A percentile compares a stretch with the other conserved stretches of the same genome.
These are phyloP conservation scores for Silybum marianum DNA, from an alignment of 129 eudicot genomes.

Conservation along the genomic window DNA sequence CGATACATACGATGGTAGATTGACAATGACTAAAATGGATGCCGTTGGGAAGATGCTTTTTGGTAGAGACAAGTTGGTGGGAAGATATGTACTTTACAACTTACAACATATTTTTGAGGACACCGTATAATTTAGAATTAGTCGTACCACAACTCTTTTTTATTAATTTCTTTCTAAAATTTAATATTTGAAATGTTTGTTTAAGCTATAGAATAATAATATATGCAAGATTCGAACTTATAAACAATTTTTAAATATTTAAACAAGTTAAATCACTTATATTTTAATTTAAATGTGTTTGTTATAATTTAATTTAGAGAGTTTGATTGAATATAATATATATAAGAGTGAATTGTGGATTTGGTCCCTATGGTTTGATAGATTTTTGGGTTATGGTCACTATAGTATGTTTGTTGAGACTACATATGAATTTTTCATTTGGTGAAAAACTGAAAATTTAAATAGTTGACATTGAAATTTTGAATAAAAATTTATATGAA, in stretches of 20 bases:
- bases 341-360: too few relatives aligned
- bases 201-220: background rate
- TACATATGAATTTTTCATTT: too few relatives aligned
- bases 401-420: too few relatives aligned
- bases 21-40: conserved; percentile 12
- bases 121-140: background rate
- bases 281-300: too few relatives aligned
- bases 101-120: conserved; percentile 15
- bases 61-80: conserved; percentile 31
- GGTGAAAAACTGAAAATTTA: too few relatives aligned
- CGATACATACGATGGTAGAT: conserved; percentile 15
- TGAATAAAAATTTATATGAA: too few relatives aligned
- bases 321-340: too few relatives aligned
- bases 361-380: too few relatives aligned
- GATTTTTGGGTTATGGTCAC: too few relatives aligned
- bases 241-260: background rate
- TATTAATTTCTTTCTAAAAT: background rate
- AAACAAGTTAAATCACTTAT: background rate
- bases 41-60: conserved; percentile 36
- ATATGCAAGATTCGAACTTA: background rate
- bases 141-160: background rate
- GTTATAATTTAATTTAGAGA: too few relatives aligned
- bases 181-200: background rate
- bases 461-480: too few relatives aligned
- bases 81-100: conserved; percentile 2